A percentile compares a stretch with the other conserved stretches of the same genome.
Evolutionary conservation across 2,329 filamentous ascomycete genomes (phyloP).

Genomic region (Paramyrothecium sp.): DNA sequence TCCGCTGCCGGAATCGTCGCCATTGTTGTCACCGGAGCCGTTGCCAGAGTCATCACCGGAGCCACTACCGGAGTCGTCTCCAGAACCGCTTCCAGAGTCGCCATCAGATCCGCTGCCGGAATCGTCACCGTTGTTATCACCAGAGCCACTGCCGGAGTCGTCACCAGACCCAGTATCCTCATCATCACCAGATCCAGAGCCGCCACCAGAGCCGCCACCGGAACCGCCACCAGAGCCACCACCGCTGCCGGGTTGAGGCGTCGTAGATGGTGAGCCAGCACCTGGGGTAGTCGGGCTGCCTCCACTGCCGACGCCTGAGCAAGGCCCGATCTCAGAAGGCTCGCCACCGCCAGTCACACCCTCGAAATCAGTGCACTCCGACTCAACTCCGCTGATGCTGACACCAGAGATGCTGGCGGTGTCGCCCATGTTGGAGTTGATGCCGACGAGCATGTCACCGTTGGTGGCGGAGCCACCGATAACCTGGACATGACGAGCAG

Average conservation of each 20-base stretch:
- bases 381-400: constrained; percentile 12
- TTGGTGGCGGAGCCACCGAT: constrained; percentile 33
- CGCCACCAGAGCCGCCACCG: background rate
- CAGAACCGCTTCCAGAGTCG: background rate
- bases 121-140: too few species aligned
- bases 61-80: background rate
- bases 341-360: constrained; percentile 22
- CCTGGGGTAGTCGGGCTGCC: constrained; percentile 1
- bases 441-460: constrained; percentile 38
- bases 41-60: background rate
- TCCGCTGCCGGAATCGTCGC: background rate
- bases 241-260: background rate
- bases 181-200: background rate
- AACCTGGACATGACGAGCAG: constrained; percentile 41
- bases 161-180: background rate
- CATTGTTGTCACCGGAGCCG: background rate
- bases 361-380: constrained; percentile 18
- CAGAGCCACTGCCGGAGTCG: background rate
- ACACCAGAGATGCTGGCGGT: constrained; percentile 22
- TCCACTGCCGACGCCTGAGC: constrained; percentile 8
- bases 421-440: constrained; percentile 39
- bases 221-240: background rate
- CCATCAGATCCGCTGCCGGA: background rate
- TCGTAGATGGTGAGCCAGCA: background rate
- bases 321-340: constrained; percentile 19